These are phyloP conservation scores for Zasmidium cellare DNA, from an alignment of 2,329 filamentous ascomycete genomes.

Conservation along the genomic window DNA sequence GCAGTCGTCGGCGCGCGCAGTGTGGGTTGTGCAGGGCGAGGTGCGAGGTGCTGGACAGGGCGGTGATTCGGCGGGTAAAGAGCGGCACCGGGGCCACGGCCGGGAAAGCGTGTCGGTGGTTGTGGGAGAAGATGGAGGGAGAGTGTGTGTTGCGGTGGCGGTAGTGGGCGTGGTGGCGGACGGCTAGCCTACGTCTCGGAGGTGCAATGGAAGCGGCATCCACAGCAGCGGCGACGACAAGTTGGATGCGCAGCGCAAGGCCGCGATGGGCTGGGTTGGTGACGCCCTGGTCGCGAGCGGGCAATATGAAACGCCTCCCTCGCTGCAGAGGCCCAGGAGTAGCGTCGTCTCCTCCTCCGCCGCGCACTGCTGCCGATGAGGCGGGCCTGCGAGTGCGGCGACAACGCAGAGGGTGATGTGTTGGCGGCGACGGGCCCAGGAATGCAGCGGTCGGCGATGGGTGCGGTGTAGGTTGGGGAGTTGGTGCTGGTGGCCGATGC, in stretches of 20 bases:
- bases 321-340: neutral
- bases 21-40: neutral
- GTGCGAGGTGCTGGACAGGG: neutral
- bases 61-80: neutral
- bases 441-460: neutral
- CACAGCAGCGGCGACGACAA: neutral
- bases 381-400: neutral
- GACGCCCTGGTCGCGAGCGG: neutral
- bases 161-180: neutral
- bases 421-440: neutral
- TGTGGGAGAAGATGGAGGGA: neutral
- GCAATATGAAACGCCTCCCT: neutral
- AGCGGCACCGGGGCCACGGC: neutral
- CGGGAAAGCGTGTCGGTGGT: neutral
- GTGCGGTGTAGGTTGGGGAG: neutral
- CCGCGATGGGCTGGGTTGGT: neutral
- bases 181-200: neutral
- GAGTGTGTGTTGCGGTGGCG: neutral
- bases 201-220: neutral
- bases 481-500: too few relatives aligned
- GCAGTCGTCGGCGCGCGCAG: slow-evolving; percentile 8
- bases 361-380: neutral
- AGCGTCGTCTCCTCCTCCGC: neutral
- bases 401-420: neutral
- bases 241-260: neutral